A percentile compares a stretch with the other conserved stretches of the same genome.
Evolutionary conservation across 1,284 basidiomycete genomes (phyloP).

Genomic region (Tilletia indica): DNA sequence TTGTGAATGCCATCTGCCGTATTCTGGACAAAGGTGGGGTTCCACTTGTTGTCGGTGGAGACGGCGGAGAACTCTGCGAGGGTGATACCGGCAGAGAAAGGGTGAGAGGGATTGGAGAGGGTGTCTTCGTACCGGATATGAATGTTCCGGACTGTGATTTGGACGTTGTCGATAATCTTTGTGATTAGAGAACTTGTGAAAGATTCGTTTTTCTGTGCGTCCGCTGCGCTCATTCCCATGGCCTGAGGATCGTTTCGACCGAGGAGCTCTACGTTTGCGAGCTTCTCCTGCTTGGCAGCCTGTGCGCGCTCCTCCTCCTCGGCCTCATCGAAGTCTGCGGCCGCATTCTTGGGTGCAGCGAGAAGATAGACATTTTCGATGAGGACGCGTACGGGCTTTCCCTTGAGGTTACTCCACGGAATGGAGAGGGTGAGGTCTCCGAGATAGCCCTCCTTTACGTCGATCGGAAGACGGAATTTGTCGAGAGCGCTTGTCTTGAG

Average conservation of each 20-base stretch:
- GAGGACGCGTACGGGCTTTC: slow-evolving; percentile 84
- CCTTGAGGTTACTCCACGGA: slow-evolving; percentile 93
- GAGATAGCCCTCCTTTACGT: slow-evolving; percentile 88
- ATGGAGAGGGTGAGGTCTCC: slow-evolving; percentile 88
- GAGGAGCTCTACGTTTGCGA: slow-evolving; percentile 83
- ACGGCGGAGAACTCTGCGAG: slow-evolving; percentile 87
- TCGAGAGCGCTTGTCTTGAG: slow-evolving; percentile 93
- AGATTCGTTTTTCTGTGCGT: slow-evolving; percentile 74
- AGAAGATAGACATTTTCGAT: slow-evolving; percentile 95
- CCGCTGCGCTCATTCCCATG: slow-evolving; percentile 58
- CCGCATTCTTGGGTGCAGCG: slow-evolving; percentile 77
- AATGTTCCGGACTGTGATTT: slow-evolving; percentile 72
- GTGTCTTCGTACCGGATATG: slow-evolving; percentile 89
- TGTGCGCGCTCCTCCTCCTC: slow-evolving; percentile 82
- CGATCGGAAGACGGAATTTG: slow-evolving; percentile 91
- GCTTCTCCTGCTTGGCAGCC: slow-evolving; percentile 81
- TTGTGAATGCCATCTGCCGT: slow-evolving; percentile 87
- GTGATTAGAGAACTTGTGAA: slow-evolving; percentile 79
- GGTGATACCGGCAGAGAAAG: slow-evolving; percentile 89
- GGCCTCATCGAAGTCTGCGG: slow-evolving; percentile 69
- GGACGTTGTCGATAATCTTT: slow-evolving; percentile 93
- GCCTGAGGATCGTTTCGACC: slow-evolving; percentile 30
- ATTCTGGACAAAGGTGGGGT: slow-evolving; percentile 91
- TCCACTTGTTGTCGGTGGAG: slow-evolving; percentile 90
- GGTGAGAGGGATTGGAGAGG: slow-evolving; percentile 90